A percentile compares a stretch with the other conserved stretches of the same genome.
Conservation (phyloP, 1,284 basidiomycete species). For the Ceratobasidium papillatum region DNA sequence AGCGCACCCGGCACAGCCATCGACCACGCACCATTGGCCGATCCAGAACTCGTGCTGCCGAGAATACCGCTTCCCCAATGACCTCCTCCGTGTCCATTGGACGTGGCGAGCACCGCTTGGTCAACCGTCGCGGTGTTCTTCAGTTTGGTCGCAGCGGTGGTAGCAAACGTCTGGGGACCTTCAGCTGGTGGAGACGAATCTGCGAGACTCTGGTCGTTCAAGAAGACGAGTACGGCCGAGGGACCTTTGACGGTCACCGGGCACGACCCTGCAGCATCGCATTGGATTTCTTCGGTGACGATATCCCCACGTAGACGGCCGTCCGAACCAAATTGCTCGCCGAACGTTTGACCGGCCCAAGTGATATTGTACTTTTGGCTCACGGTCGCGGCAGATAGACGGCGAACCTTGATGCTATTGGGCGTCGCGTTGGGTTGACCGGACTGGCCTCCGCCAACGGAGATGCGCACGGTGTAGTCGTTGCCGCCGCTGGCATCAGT, state of each 20-base stretch:
- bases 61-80: constrained; percentile 39
- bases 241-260: constrained; percentile 73
- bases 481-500: constrained; percentile 62
- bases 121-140: constrained; percentile 51
- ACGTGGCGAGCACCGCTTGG: constrained; percentile 50
- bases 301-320: constrained; percentile 66
- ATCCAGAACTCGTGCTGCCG: constrained; percentile 37
- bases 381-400: constrained; percentile 61
- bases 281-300: constrained; percentile 62
- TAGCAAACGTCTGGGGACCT: constrained; percentile 42
- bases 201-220: constrained; percentile 58
- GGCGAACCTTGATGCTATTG: constrained; percentile 62
- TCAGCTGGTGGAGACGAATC: constrained; percentile 52
- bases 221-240: constrained; percentile 74
- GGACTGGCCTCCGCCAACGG: constrained; percentile 58
- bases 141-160: constrained; percentile 54
- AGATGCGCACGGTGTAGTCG: constrained; percentile 59
- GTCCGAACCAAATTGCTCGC: constrained; percentile 66
- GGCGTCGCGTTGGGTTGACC: constrained; percentile 54
- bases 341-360: constrained; percentile 78
- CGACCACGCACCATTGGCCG: constrained; percentile 21
- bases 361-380: constrained; percentile 73
- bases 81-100: constrained; percentile 52
- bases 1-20: constrained; percentile 18
- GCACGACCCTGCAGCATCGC: constrained; percentile 64